Evolutionary conservation across 2,329 filamentous ascomycete species (phyloP), one percentile per base, ranked within the genome.

Genomic region (Arthrobotrys conoides): DNA sequence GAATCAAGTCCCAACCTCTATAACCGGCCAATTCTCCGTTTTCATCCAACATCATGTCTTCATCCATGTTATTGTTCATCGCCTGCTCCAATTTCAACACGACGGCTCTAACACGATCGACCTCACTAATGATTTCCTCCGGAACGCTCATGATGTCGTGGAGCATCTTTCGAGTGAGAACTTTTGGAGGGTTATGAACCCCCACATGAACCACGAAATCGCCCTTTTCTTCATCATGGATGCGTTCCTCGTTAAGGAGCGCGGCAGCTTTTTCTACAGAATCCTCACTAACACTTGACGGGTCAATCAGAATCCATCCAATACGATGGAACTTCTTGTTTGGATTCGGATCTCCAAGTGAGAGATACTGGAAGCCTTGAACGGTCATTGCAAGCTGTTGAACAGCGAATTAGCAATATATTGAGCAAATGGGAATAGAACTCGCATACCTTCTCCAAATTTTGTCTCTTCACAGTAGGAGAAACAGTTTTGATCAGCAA

Each of bases 121-220:
- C 88, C 83, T 99, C 96, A 80, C 94, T 94, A 80, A 96, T 93
- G 79, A 99, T 92, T 66, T 96, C 91, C 84, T 99, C 95, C 0
- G 96, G 94, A 49, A 82, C 80, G 48, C 81, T 82, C 82, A 82
- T 82, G 48, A 80, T 81, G 30, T 82, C 81, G 61, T 82, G 82
- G 14, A 82, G 80, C 38, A 82, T 81, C 70, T 82, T 82, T 71
- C 80, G 81, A 66, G 81, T 81, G 49, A 79, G 69, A 51, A 79
- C 70, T 68, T 81, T 82, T 9, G 94, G 93, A 3, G 96, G 94
- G 79, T 94, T 94, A 85, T 99, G 96, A 22, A 99, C 92, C 76
- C 96, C 96, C 63, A 98, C 96, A 83, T 99, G 96, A 83, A 96
- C 97, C 33, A 95, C 95, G 84, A 99, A 99, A 84, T 99, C 96